Evolutionary conservation across 257 asterid genomes (phyloP), one percentile per base, ranked within the genome.

Genomic region (Solanum gandarillasii): DNA sequence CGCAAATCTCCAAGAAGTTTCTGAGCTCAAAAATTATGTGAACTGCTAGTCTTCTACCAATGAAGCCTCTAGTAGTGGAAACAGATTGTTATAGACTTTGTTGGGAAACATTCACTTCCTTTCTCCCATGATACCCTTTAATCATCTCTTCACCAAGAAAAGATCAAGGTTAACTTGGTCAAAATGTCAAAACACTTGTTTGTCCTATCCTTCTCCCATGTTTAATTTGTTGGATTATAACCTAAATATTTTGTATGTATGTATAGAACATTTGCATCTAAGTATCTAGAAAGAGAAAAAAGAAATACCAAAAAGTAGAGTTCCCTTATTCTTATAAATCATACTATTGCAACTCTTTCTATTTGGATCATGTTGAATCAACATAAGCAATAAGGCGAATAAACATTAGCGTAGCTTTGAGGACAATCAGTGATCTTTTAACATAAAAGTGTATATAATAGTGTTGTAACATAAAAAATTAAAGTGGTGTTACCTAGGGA

Each of bases 401-500:
- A 12, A 12, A 43, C 12, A 43, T 43, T 43, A 43, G 6, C 18
- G 6, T 12, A 43, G 2, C 55, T 4, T 43, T 43, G 55, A 43
- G 16, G 55, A 43, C 55, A 43, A 4, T 0, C 5, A 1, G 2
- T 43, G 55, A 12, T 43, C 2, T 12, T 43, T 43, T 43, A 43
- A 29, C 20, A 48, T 5, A 5, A 48, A 48, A 48, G 58, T 48
- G 58, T 48, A 48, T 48, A 13, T 48, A 48, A 48, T 48, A 48
- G 58, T 48, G 58, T 48, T 48, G 21, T 48, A 52, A 52, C 62
- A 18, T 60, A 0, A 58, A 58, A 52, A 36, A 23, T 21, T 21
- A 32, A 32, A 62, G 5, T 16, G 18, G 14, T 83, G 1, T 38
- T 89, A 91, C 93, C 91, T 88, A 11, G 93, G 91, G 68, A 91